Evolutionary conservation across 768 basidiomycete species (phyloP), one percentile per base, ranked within the genome.

Genomic region (Galerina marginata): DNA sequence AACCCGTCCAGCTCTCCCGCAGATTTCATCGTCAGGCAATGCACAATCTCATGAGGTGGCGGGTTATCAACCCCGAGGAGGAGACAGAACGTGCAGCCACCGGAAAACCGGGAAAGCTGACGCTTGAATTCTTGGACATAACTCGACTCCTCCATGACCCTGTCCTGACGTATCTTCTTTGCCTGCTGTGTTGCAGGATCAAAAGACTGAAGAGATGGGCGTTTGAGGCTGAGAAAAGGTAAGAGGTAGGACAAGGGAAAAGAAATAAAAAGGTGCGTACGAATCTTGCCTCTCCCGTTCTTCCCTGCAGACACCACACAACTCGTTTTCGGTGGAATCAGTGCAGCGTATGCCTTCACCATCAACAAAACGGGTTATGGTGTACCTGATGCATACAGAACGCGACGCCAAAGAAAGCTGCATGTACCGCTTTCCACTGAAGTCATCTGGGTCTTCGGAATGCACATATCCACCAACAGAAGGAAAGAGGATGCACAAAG

Each of bases 401-500:
- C 4, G 12, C 1, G 38, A 23, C 3, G 49, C 33, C 10, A 60
- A 16, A 2, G 65, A 54, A 40, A 39, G 25, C 0, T 50, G n/a
- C 42, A 60, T 48, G 4, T 46, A 54, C 1, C 23, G 43, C 33
- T 42, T 51, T 1, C 62, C 62, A 39, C 54, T 29, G 33, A 59
- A 45, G n/a, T n/a, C n/a, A 39, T 63, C 62, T 0, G 9, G 2
- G 0, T 6, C 15, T 15, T n/a, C n/a, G n/a, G n/a, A n/a, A n/a
- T n/a, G n/a, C n/a, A n/a, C n/a, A n/a, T n/a, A n/a, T n/a, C n/a
- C n/a, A n/a, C n/a, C n/a, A n/a, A n/a, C n/a, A n/a, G n/a, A n/a
- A n/a, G 59, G 53, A 16, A 65, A 16, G 0, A 65, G n/a, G 3
- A 66, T 26, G 25, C 65, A 66, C 2, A 36, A 14, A 1, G 59